Conservation (phyloP, 2,329 filamentous ascomycete species). For the Stagonosporopsis tanaceti region DNA sequence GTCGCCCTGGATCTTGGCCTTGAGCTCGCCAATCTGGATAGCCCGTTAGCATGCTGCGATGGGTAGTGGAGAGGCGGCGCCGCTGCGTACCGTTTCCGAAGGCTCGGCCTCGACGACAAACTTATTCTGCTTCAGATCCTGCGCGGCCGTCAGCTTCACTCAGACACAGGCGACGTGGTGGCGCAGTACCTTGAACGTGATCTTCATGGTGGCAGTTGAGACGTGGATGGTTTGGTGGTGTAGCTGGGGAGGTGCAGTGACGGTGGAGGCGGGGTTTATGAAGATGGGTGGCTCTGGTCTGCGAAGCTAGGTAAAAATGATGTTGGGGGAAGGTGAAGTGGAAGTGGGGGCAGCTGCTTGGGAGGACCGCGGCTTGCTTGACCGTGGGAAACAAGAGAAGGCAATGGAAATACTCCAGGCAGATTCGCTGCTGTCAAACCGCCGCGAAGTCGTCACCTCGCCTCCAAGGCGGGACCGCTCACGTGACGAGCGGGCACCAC, state of each 20-base stretch:
- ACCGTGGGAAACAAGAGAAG: conserved; percentile 22
- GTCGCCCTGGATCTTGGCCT: conserved; percentile 89
- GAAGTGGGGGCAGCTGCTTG: not conserved
- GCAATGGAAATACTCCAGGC: conserved; percentile 35
- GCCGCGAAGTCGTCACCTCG: conserved; percentile 11
- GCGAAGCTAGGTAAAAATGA: conserved; percentile 9
- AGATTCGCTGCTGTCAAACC: conserved; percentile 22
- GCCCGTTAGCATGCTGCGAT: conserved; percentile 24
- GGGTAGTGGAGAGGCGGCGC: conserved; percentile 22
- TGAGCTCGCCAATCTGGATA: conserved; percentile 81
- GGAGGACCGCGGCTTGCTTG: conserved; percentile 5
- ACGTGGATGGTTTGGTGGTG: conserved; percentile 14
- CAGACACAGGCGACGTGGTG: conserved; percentile 6
- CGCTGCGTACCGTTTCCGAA: conserved; percentile 76
- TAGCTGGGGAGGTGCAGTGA: conserved; percentile 27
- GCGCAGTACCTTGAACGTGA: conserved; percentile 71
- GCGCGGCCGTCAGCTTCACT: conserved; percentile 32
- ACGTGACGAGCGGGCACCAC: conserved; percentile 5
- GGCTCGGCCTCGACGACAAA: conserved; percentile 96
- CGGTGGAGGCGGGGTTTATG: conserved; percentile 37
- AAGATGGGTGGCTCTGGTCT: conserved; percentile 19
- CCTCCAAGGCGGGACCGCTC: conserved; percentile 13
- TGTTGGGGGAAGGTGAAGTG: conserved; percentile 1
- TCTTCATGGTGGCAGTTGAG: conserved; percentile 64
- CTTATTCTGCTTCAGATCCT: conserved; percentile 99